A percentile compares a stretch with the other conserved stretches of the same genome.
Evolutionary conservation across 2,329 filamentous ascomycete species (phyloP).

Genomic region (Pyricularia sp.): DNA sequence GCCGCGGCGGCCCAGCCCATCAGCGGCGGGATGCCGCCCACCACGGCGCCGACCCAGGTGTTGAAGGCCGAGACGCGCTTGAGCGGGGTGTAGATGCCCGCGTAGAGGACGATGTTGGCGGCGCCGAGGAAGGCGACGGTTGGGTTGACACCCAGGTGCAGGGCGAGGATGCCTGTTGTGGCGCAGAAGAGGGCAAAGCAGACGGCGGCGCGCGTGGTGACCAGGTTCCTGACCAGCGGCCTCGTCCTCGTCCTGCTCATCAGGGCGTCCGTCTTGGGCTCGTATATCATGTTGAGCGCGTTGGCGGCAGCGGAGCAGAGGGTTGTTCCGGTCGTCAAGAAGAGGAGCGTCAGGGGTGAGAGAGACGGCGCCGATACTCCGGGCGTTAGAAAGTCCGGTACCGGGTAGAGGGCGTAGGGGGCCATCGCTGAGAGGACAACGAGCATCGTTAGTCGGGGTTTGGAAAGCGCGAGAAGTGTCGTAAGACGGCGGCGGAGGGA

Average conservation of each 20-base stretch:
- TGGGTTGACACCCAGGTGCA: constrained; percentile 89
- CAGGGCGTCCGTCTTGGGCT: constrained; percentile 78
- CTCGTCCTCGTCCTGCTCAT: constrained; percentile 92
- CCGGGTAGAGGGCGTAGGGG: constrained; percentile 86
- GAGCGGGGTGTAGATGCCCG: constrained; percentile 83
- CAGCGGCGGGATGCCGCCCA: constrained; percentile 86
- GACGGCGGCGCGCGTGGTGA: constrained; percentile 62
- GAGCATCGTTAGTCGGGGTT: constrained; percentile 85
- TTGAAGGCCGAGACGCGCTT: constrained; percentile 83
- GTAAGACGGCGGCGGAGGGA: constrained; percentile 60
- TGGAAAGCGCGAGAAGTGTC: constrained; percentile 83
- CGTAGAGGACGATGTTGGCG: constrained; percentile 81
- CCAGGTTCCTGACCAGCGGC: constrained; percentile 73
- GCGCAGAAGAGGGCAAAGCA: constrained; percentile 73
- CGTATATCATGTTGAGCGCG: constrained; percentile 94
- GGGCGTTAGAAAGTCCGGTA: constrained; percentile 73
- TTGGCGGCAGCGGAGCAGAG: constrained; percentile 89
- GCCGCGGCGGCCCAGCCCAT: constrained; percentile 98
- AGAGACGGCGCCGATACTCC: constrained; percentile 61
- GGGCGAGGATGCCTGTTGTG: constrained; percentile 54
- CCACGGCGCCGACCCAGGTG: constrained; percentile 89
- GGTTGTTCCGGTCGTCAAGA: constrained; percentile 82
- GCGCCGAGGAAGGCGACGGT: constrained; percentile 81
- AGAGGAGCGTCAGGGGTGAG: constrained; percentile 82
- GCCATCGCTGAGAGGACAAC: constrained; percentile 87